Percentiles rank a stretch among this genome's conserved stretches.
phyloP scores from a whole-genome alignment of 192 early-diverging fungal species.

The Chytriomyces sp. region DNA sequence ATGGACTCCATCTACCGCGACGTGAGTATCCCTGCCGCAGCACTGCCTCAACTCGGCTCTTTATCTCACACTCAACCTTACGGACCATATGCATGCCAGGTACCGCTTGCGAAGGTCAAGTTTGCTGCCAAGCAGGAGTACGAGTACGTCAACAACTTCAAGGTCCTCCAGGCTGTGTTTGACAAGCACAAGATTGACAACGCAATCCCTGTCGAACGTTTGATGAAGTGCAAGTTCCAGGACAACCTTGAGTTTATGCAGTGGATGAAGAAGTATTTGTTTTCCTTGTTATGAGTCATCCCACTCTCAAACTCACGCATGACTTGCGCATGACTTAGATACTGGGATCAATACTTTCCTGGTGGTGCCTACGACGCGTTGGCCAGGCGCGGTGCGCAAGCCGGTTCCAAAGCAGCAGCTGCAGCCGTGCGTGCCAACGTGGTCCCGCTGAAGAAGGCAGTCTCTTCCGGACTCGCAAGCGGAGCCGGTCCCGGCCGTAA shows the following conservation, averaged over 20 bases:
- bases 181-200: conserved; percentile 93
- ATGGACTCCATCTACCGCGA: conserved; percentile 74
- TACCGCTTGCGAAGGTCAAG: conserved; percentile 89
- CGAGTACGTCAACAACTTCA: conserved; percentile 95
- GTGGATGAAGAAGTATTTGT: conserved; percentile 76
- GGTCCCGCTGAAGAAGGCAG: not conserved
- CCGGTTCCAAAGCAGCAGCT: not conserved
- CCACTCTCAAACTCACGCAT: not conserved
- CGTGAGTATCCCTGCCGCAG: conserved; percentile 29
- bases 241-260: conserved; percentile 99
- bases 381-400: conserved; percentile 58
- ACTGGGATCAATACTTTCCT: conserved; percentile 88
- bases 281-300: conserved; percentile 3
- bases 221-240: conserved; percentile 96
- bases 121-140: conserved; percentile 91
- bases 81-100: conserved; percentile 45
- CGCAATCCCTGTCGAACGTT: conserved; percentile 84
- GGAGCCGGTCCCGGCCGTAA: not conserved
- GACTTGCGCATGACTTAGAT: conserved; percentile 47
- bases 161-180: conserved; percentile 88
- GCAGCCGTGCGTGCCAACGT: conserved; percentile 32
- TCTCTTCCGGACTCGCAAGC: not conserved
- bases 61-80: not conserved
- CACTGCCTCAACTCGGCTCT: not conserved
- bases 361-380: conserved; percentile 85